A percentile compares a stretch with the other conserved stretches of the same genome.
Evolutionary conservation across 148 eudicot species (phyloP).

Genomic region (Silene conica): DNA sequence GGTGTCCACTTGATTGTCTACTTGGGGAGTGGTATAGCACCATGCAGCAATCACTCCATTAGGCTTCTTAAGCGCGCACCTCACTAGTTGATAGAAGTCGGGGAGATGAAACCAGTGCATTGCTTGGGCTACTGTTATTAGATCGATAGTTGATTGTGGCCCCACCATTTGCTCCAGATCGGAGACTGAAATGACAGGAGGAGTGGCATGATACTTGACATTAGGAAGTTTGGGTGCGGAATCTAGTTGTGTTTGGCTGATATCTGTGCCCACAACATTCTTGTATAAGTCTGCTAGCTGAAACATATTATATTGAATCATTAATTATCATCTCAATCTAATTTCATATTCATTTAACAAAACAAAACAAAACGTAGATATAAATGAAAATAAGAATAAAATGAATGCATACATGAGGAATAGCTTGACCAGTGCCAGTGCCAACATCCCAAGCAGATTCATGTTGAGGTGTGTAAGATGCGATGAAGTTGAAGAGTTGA

Average conservation of each 20-base stretch:
- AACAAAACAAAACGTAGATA: no score
- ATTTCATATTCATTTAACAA: no score
- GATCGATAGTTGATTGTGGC: conserved; percentile 37
- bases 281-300: conserved; percentile 51
- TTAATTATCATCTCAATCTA: no score
- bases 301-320: no score
- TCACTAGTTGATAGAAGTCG: conserved; percentile 44
- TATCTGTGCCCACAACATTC: conserved; percentile 65
- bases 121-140: conserved; percentile 63
- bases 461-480: conserved; percentile 53
- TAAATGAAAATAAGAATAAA: background rate
- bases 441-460: conserved; percentile 52
- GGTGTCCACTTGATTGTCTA: conserved; percentile 34
- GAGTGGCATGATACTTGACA: conserved; percentile 42
- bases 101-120: conserved; percentile 68
- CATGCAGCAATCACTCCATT: conserved; percentile 67
- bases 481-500: conserved; percentile 61
- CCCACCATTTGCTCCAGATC: conserved; percentile 35
- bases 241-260: conserved; percentile 55
- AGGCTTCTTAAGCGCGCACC: conserved; percentile 50
- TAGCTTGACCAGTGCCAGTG: conserved; percentile 76
- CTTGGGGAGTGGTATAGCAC: conserved; percentile 55
- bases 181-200: conserved; percentile 27
- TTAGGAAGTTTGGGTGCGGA: conserved; percentile 57
- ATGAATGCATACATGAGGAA: conserved; percentile 35